These are phyloP conservation scores for Parasitella parasitica DNA, from an alignment of 371 early-diverging fungal species.

Conservation along the genomic window DNA sequence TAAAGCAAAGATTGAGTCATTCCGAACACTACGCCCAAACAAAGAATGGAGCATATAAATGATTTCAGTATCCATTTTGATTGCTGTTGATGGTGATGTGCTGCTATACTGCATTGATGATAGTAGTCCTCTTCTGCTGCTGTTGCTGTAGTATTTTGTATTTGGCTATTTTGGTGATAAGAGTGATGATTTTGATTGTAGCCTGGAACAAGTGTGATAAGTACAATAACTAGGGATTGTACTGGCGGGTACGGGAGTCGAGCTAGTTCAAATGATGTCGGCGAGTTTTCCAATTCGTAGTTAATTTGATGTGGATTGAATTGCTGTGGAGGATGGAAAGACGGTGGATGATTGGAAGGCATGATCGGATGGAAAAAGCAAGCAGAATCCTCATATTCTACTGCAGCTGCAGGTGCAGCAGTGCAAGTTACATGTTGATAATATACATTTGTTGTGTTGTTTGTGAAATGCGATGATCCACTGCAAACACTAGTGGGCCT, in stretches of 20 bases:
- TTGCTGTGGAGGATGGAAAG: background rate
- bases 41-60: slow-evolving; percentile 11
- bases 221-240: background rate
- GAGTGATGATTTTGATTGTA: background rate
- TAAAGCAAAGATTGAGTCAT: slow-evolving; percentile 19
- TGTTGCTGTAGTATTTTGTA: background rate
- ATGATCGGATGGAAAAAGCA: background rate
- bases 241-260: slow-evolving; percentile 20
- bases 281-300: background rate
- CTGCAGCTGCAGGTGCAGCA: background rate
- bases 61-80: slow-evolving; percentile 8
- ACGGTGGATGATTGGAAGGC: background rate
- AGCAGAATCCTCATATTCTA: slow-evolving; percentile 7
- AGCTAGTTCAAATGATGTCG: slow-evolving; percentile 24
- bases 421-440: background rate
- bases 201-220: slow-evolving; percentile 4
- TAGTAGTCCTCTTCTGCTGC: slow-evolving; percentile 2
- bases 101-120: background rate
- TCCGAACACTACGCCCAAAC: slow-evolving; percentile 11
- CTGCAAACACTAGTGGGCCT: slow-evolving; percentile 8
- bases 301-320: background rate
- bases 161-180: background rate
- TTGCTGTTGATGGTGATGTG: background rate
- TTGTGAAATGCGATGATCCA: background rate
- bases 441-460: background rate